Conservation (phyloP, 208 protist genomes). For the Crithidia brevicula region DNA sequence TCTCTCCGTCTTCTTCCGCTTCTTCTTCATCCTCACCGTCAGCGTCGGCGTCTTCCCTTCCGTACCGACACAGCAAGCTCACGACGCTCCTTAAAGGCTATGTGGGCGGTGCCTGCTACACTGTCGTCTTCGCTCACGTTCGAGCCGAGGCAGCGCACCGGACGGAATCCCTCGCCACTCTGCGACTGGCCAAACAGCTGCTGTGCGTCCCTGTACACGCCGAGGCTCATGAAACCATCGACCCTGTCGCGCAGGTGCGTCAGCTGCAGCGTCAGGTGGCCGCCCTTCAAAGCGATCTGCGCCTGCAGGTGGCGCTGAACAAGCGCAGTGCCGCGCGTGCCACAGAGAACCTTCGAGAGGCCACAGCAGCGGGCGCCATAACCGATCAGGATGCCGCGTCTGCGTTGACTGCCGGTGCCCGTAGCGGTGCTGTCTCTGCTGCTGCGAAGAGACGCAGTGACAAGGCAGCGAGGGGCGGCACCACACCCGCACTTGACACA, state of each 20-base stretch:
- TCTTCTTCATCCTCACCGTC: neutral
- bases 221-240: slow-evolving; percentile 59
- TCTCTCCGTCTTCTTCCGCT: neutral
- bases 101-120: slow-evolving; percentile 78
- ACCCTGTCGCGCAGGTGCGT: slow-evolving; percentile 72
- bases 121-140: slow-evolving; percentile 91
- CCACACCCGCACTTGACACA: neutral
- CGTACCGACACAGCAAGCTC: slow-evolving; percentile 89
- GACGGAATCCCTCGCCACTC: slow-evolving; percentile 83
- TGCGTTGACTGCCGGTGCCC: too few relatives aligned
- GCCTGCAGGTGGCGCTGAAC: slow-evolving; percentile 90
- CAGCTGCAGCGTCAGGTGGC: slow-evolving; percentile 82
- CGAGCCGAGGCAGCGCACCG: slow-evolving; percentile 48
- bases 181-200: slow-evolving; percentile 91
- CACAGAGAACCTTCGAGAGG: neutral
- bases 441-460: too few relatives aligned
- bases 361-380: neutral
- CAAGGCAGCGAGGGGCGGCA: slow-evolving; percentile 6
- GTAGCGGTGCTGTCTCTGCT: too few relatives aligned
- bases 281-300: slow-evolving; percentile 89
- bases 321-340: neutral
- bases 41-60: neutral
- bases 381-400: too few relatives aligned
- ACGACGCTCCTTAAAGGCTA: slow-evolving; percentile 92
- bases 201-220: slow-evolving; percentile 82